A percentile compares a stretch with the other conserved stretches of the same genome.
Evolutionary conservation across 257 asterid genomes (phyloP).

Genomic region (Leptodermis oblonga): DNA sequence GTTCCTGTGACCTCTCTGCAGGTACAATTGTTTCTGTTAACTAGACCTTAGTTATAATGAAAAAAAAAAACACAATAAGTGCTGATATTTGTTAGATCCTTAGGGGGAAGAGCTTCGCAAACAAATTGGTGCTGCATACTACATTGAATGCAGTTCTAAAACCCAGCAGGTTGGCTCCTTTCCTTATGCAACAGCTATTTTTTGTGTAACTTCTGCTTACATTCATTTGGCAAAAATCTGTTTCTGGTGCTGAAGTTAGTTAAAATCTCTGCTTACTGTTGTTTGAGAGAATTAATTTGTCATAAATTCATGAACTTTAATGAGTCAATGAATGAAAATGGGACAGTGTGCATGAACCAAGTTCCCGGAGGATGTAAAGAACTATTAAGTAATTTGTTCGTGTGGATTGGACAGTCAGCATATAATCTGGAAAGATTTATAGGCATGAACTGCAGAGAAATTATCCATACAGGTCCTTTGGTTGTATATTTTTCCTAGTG

Average conservation of each 20-base stretch:
- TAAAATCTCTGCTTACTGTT: neutral
- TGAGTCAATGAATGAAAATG: neutral
- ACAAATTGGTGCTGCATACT: slow-evolving; percentile 78
- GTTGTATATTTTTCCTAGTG: neutral
- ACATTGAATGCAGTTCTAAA: slow-evolving; percentile 93
- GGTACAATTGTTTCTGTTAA: slow-evolving; percentile 37
- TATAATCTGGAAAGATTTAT: neutral
- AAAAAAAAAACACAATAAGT: neutral
- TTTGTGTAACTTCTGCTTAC: neutral
- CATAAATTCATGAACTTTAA: neutral
- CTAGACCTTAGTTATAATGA: neutral
- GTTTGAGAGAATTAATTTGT: neutral
- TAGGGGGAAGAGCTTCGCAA: slow-evolving; percentile 97
- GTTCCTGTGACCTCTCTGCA: slow-evolving; percentile 75
- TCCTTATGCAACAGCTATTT: neutral
- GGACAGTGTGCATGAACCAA: neutral
- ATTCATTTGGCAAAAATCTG: neutral
- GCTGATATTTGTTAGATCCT: slow-evolving; percentile 15
- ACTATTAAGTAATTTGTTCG: neutral
- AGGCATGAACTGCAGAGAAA: neutral
- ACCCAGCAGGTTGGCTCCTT: slow-evolving; percentile 75
- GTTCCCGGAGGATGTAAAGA: neutral
- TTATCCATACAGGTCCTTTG: neutral
- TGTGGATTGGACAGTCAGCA: neutral
- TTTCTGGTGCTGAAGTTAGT: neutral